Conservation (phyloP, 441 rosid genomes). For the Hura crepitans region DNA sequence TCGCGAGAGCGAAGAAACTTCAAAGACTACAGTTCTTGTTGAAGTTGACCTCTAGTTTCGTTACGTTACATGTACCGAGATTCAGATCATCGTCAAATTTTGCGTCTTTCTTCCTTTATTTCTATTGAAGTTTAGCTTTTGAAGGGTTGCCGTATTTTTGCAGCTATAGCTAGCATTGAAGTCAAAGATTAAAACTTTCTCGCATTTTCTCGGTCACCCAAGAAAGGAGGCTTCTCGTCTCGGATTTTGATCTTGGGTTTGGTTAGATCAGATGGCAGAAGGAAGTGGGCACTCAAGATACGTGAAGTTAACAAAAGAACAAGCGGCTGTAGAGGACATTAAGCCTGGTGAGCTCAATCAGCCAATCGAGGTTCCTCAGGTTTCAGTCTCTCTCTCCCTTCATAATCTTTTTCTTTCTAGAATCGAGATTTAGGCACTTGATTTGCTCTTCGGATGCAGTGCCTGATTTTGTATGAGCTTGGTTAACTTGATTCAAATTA, state of each 20-base stretch:
- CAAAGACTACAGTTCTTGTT: background rate
- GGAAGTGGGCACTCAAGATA: constrained; percentile 56
- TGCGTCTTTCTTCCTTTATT: background rate
- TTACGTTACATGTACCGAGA: background rate
- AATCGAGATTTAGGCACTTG: background rate
- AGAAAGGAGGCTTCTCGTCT: background rate
- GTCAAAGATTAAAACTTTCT: background rate
- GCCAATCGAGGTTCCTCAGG: constrained; percentile 91
- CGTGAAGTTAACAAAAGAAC: constrained; percentile 71
- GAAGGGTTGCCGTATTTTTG: constrained; percentile 3
- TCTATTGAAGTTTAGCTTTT: too few relatives aligned
- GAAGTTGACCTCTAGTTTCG: constrained; percentile 12
- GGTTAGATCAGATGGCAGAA: constrained; percentile 52
- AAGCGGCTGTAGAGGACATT: constrained; percentile 57
- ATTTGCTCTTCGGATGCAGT: background rate
- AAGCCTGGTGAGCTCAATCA: constrained; percentile 92
- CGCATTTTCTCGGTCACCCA: background rate
- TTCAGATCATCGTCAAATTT: background rate
- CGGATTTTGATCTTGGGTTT: background rate
- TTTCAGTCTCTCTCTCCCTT: constrained; percentile 8
- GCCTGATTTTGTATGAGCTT: background rate
- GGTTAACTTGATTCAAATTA: background rate
- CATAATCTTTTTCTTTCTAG: background rate
- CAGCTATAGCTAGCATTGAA: background rate
- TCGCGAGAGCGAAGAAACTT: background rate